Evolutionary conservation across 768 basidiomycete genomes (phyloP).

Genomic region (Tulasnella sp.): DNA sequence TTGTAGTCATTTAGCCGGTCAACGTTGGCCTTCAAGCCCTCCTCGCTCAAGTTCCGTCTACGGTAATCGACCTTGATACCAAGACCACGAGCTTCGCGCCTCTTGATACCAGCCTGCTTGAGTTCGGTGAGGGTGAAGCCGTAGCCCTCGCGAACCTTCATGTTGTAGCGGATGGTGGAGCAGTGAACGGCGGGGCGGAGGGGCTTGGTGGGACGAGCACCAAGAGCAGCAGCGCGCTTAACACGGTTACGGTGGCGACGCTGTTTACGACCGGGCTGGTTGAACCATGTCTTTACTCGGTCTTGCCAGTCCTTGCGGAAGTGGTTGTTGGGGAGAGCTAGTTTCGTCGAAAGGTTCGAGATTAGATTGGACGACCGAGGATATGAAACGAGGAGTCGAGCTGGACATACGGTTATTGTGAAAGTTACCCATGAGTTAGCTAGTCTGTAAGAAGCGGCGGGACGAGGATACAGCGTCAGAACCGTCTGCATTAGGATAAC

Average conservation of each 20-base stretch:
- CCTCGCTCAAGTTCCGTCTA: conserved; percentile 92
- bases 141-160: conserved; percentile 92
- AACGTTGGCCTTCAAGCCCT: conserved; percentile 93
- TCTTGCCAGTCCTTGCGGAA: conserved; percentile 99
- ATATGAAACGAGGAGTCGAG: neutral
- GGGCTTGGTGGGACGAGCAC: conserved; percentile 84
- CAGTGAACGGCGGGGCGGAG: conserved; percentile 96
- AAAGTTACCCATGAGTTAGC: conserved; percentile 25
- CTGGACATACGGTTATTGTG: conserved; percentile 28
- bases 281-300: conserved; percentile 95
- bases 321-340: conserved; percentile 86
- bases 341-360: neutral
- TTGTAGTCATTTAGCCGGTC: conserved; percentile 94
- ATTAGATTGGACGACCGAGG: conserved; percentile 4
- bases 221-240: conserved; percentile 82
- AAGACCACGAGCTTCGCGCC: conserved; percentile 87
- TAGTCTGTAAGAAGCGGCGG: neutral
- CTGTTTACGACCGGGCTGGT: conserved; percentile 97
- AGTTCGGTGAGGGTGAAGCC: conserved; percentile 94
- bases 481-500: conserved; percentile 4
- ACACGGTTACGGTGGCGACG: conserved; percentile 90
- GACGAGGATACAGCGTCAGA: conserved; percentile 21
- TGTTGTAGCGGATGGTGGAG: conserved; percentile 97
- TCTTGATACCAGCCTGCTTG: conserved; percentile 91
- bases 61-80: conserved; percentile 97